A percentile compares a stretch with the other conserved stretches of the same genome.
Evolutionary conservation across 1,139 yeast species (phyloP).

Genomic region (Kodamaea anthophila): DNA sequence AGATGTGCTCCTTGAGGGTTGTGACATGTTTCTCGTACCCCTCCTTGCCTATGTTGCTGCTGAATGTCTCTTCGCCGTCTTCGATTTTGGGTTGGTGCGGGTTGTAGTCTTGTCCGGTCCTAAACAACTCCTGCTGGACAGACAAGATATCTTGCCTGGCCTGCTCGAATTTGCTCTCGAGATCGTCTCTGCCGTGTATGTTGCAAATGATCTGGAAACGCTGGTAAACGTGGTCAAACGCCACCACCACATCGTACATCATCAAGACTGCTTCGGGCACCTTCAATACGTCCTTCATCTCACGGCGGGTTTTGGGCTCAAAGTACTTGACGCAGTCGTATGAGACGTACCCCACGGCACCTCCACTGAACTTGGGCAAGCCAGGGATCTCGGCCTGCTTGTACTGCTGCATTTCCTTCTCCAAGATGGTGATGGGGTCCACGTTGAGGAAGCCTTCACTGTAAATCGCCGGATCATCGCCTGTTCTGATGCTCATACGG

Average conservation of each 20-base stretch:
- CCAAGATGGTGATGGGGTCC: constrained; percentile 76
- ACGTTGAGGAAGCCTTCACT: constrained; percentile 37
- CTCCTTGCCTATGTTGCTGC: constrained; percentile 85
- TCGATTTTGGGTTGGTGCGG: constrained; percentile 67
- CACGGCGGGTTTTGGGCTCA: constrained; percentile 79
- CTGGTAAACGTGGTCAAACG: constrained; percentile 90
- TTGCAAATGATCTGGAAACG: constrained; percentile 87
- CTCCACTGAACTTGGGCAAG: constrained; percentile 82
- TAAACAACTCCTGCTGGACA: constrained; percentile 47
- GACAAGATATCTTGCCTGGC: constrained; percentile 55
- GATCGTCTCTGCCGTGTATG: constrained; percentile 41
- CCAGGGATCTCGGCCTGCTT: constrained; percentile 75
- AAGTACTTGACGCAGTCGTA: constrained; percentile 95
- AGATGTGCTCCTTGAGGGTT: constrained; percentile 69
- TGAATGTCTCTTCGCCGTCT: constrained; percentile 51
- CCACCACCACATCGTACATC: constrained; percentile 85
- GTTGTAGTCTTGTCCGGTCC: constrained; percentile 24
- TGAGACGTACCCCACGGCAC: constrained; percentile 92
- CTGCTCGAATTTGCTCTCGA: constrained; percentile 44
- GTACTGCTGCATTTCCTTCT: constrained; percentile 58
- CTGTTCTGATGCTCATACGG: constrained; percentile 73
- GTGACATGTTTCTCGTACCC: constrained; percentile 85
- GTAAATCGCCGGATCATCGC: constrained; percentile 35
- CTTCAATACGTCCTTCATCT: constrained; percentile 68
- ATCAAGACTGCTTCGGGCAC: constrained; percentile 89